Base-by-base conservation (phyloP, 1,284 basidiomycete species). In the Taiwanofungus camphoratus region DNA sequence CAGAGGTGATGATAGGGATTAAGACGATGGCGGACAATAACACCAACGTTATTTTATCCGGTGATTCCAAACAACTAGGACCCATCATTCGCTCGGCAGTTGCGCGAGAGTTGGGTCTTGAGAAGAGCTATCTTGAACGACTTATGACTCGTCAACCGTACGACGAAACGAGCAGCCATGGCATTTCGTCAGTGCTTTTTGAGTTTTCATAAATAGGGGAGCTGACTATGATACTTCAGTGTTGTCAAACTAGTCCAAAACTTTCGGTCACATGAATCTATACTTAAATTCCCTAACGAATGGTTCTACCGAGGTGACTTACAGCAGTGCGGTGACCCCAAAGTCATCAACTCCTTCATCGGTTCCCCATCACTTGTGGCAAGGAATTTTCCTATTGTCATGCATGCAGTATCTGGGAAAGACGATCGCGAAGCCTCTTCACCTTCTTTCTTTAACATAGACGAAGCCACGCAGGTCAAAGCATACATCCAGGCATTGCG, bases 371-470 rank as follows among this genome's bases (percentile, higher is more conserved):
- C 52, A 20, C 57, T 82, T 13, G 69, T 69, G 1, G 70, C 60
- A 32, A 64, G 62, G 35, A 58, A 63, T 4, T 82, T 80, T 61
- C 79, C 79, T 0, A 56, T 82, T 15, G 60, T 83, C 1, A 79
- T 83, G 59, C 77, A 82, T 52, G 68, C 69, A 3, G 66, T 82
- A 13, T 52, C 64, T 24, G 80, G 81, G n/a, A 72, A 74, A 45
- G 80, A 84, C 49, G 65, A 72, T 27, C 71, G 78, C 4, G 79
- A 84, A 54, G 70, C 69, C 3, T 71, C 69, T 0, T 82, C 79
- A 0, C 80, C 79, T 0, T 83, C 80, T 0, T 83, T 79, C 61
- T 82, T 82, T 63, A 84, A 83, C 46, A 66, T 75, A 27, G 68
- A 72, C 29, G 80, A 84, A 52, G 70, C 68, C 0, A 60, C 69